These are phyloP conservation scores for Macadamia tetraphylla DNA, from an alignment of 164 flowering plant genomes.

Conservation along the genomic window DNA sequence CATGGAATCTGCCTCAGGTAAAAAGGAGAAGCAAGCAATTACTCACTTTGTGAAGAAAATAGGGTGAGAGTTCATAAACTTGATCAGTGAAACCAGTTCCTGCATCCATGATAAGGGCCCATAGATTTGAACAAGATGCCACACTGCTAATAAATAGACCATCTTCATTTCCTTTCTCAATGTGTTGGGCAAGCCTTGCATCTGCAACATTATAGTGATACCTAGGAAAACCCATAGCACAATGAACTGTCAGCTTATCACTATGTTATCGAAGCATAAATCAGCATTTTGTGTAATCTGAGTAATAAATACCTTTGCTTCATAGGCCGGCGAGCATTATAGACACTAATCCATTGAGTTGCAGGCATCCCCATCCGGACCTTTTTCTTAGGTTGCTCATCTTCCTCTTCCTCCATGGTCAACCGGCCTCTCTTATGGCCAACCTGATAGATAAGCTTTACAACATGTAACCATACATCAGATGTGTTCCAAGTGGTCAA, in stretches of 20 bases:
- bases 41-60: constrained; percentile 70
- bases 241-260: constrained; percentile 1
- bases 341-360: constrained; percentile 89
- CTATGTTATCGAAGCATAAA: constrained; percentile 38
- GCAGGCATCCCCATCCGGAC: constrained; percentile 94
- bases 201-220: constrained; percentile 93
- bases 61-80: constrained; percentile 73
- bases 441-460: constrained; percentile 33
- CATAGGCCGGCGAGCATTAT: constrained; percentile 84
- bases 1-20: background rate
- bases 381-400: constrained; percentile 86
- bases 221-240: constrained; percentile 37
- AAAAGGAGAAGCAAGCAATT: constrained; percentile 21
- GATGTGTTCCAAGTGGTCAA: background rate
- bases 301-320: constrained; percentile 64
- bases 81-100: constrained; percentile 85
- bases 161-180: constrained; percentile 87
- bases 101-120: constrained; percentile 98
- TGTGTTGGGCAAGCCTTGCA: constrained; percentile 72
- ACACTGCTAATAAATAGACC: constrained; percentile 83
- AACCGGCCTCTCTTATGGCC: constrained; percentile 92
- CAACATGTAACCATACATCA: constrained; percentile 13
- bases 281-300: background rate
- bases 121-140: constrained; percentile 69
- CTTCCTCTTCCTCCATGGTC: constrained; percentile 78